Percentiles rank a stretch among this genome's conserved stretches.
These are phyloP conservation scores for Rhynchosporium secalis DNA, from an alignment of 2,329 filamentous ascomycete species.

Conservation along the genomic window DNA sequence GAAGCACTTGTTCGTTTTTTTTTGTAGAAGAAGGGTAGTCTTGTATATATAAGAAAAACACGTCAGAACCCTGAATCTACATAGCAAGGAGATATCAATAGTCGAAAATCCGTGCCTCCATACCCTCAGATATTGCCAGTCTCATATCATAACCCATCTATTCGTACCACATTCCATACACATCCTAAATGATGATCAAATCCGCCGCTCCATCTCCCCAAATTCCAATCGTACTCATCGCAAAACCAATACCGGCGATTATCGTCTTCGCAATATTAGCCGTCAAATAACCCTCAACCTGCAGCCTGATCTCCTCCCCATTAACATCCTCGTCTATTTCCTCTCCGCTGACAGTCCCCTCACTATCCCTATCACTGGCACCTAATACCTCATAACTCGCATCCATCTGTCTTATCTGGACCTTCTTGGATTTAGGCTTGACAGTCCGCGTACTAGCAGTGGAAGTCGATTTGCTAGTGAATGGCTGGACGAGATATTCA, in stretches of 20 bases:
- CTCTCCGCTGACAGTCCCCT: constrained; percentile 47
- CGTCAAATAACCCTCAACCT: constrained; percentile 56
- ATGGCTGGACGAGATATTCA: constrained; percentile 32
- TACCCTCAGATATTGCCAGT: neutral
- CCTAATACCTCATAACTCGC: constrained; percentile 70
- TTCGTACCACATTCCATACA: neutral
- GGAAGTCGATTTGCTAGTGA: constrained; percentile 15
- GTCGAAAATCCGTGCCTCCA: constrained; percentile 21
- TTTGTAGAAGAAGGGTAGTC: constrained; percentile 3
- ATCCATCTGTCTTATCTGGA: constrained; percentile 52
- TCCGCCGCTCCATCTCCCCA: constrained; percentile 61
- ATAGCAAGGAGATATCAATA: constrained; percentile 20
- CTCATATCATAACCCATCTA: neutral
- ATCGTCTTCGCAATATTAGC: constrained; percentile 56
- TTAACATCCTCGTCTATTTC: constrained; percentile 53
- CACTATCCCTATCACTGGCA: constrained; percentile 45
- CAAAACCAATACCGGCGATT: constrained; percentile 57
- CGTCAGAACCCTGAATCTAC: constrained; percentile 12
- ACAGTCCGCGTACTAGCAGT: constrained; percentile 8
- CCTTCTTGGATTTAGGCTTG: constrained; percentile 39
- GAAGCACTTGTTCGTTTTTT: neutral
- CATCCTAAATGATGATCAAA: constrained; percentile 33
- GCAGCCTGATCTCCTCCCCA: constrained; percentile 60
- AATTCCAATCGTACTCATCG: constrained; percentile 62
- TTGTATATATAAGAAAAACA: neutral